A percentile compares a stretch with the other conserved stretches of the same genome.
Evolutionary conservation across 2,329 filamentous ascomycete genomes (phyloP).

Genomic region (Colletotrichum shisoi): DNA sequence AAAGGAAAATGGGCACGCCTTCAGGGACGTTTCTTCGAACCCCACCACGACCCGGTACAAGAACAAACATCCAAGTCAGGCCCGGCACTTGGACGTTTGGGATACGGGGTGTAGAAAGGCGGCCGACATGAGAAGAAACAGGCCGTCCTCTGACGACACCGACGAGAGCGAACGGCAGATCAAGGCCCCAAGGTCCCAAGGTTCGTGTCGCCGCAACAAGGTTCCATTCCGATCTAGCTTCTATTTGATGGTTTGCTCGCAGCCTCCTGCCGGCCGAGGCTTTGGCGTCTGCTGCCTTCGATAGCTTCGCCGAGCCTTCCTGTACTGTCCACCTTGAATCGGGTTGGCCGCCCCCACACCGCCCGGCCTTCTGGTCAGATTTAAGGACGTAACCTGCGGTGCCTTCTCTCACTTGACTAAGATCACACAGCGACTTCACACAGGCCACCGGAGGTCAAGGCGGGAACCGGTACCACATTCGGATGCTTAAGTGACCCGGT

Average conservation of each 20-base stretch:
- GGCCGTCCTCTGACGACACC: slow-evolving; percentile 11
- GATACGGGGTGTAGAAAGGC: background rate
- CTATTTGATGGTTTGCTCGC: slow-evolving; percentile 10
- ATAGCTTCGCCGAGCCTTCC: slow-evolving; percentile 13
- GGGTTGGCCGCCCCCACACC: background rate
- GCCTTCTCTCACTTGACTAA: background rate
- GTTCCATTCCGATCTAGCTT: slow-evolving; percentile 11
- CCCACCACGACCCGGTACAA: background rate
- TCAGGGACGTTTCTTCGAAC: background rate
- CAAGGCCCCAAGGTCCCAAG: background rate
- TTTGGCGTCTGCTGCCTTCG: background rate
- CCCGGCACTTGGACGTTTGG: background rate
- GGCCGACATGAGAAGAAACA: background rate
- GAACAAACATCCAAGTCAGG: background rate
- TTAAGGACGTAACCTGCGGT: background rate
- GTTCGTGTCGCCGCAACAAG: slow-evolving; percentile 10
- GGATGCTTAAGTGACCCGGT: too few relatives aligned
- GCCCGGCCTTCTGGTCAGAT: background rate
- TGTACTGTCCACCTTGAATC: slow-evolving; percentile 10
- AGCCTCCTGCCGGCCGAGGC: background rate
- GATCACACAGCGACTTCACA: background rate
- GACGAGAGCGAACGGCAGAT: slow-evolving; percentile 19
- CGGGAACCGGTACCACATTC: too few relatives aligned
- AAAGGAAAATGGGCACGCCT: background rate
- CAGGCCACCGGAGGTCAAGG: slow-evolving; percentile 26